Percentiles rank a stretch among this genome's conserved stretches.
Evolutionary conservation across 352 stramenopile genomes (phyloP).

Genomic region (Lagenidium giganteum): DNA sequence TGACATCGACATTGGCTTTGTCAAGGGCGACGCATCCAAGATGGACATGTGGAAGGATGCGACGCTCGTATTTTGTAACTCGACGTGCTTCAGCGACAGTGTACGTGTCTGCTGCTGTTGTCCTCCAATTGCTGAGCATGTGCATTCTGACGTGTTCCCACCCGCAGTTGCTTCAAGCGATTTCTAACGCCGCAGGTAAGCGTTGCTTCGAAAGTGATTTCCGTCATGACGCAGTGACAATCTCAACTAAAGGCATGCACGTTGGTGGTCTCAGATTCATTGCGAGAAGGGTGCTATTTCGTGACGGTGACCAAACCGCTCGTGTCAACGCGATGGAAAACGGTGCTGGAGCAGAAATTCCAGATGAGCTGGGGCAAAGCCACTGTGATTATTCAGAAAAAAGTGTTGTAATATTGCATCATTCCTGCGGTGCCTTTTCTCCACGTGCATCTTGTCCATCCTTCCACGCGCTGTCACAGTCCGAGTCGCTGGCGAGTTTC

Average conservation of each 20-base stretch:
- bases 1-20: slow-evolving; percentile 51
- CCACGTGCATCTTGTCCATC: neutral
- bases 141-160: neutral
- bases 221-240: neutral
- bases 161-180: slow-evolving; percentile 23
- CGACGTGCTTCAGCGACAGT: slow-evolving; percentile 67
- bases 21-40: slow-evolving; percentile 38
- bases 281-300: slow-evolving; percentile 47
- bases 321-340: slow-evolving; percentile 47
- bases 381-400: slow-evolving; percentile 63
- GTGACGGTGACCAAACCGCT: slow-evolving; percentile 59
- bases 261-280: slow-evolving; percentile 20
- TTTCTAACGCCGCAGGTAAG: slow-evolving; percentile 27
- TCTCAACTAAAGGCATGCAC: slow-evolving; percentile 1
- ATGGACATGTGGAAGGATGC: slow-evolving; percentile 49
- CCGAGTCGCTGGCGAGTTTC: slow-evolving; percentile 16
- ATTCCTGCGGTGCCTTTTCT: neutral
- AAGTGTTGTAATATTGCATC: slow-evolving; percentile 27
- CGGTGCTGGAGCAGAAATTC: slow-evolving; percentile 54
- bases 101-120: slow-evolving; percentile 15
- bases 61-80: slow-evolving; percentile 62
- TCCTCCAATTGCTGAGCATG: neutral
- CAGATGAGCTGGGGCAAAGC: slow-evolving; percentile 61
- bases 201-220: neutral
- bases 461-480: slow-evolving; percentile 7